Evolutionary conservation across 1,139 yeast genomes (phyloP).

Genomic region (Candida sp.): DNA sequence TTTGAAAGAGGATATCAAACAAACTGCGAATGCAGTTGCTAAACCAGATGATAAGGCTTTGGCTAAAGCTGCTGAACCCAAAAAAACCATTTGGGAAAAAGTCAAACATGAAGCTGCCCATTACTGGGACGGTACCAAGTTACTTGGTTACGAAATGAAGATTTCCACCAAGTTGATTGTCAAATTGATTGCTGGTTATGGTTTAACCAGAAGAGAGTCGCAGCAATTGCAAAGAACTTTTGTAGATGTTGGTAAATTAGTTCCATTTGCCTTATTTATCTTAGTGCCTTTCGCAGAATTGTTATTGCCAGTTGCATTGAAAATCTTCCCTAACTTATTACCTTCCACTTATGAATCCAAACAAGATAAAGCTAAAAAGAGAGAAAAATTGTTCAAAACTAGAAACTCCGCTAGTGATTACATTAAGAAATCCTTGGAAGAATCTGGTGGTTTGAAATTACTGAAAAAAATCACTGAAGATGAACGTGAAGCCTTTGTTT

Average conservation of each 20-base stretch:
- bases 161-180: constrained; percentile 79
- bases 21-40: constrained; percentile 1
- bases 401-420: constrained; percentile 74
- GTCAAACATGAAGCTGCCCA: constrained; percentile 89
- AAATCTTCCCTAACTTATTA: constrained; percentile 85
- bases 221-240: constrained; percentile 88
- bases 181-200: constrained; percentile 89
- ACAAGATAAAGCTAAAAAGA: constrained; percentile 68
- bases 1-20: constrained; percentile 1
- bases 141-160: constrained; percentile 84
- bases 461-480: constrained; percentile 68
- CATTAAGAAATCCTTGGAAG: constrained; percentile 65
- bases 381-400: constrained; percentile 67
- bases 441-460: constrained; percentile 56
- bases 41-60: constrained; percentile 1
- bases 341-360: constrained; percentile 93
- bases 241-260: constrained; percentile 79
- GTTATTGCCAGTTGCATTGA: constrained; percentile 82
- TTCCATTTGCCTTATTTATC: constrained; percentile 90
- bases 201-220: constrained; percentile 84
- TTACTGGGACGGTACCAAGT: constrained; percentile 95
- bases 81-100: constrained; percentile 73
- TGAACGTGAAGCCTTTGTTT: constrained; percentile 75
- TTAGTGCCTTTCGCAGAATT: constrained; percentile 94
- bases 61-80: constrained; percentile 14